Evolutionary conservation across 1,284 basidiomycete genomes (phyloP).

Genomic region (Paramarasmius palmivorus): DNA sequence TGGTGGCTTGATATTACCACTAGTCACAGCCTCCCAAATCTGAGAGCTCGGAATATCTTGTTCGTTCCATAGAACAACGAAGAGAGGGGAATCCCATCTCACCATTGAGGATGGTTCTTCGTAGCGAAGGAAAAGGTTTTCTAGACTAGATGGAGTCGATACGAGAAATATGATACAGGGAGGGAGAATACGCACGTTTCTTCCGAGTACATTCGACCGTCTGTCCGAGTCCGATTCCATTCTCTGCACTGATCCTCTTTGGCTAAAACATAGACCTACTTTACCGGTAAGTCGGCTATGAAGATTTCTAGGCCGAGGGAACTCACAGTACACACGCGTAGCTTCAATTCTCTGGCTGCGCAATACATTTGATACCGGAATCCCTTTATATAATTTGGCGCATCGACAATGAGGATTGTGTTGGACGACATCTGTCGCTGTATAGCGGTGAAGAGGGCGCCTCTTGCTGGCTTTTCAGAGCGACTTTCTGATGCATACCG

Average conservation of each 20-base stretch:
- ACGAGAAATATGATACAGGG: slow-evolving; percentile 7
- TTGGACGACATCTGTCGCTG: slow-evolving; percentile 74
- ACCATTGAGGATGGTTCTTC: slow-evolving; percentile 98
- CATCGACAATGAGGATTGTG: slow-evolving; percentile 87
- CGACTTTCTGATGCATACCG: slow-evolving; percentile 59
- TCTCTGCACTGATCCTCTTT: slow-evolving; percentile 75
- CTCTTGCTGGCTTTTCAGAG: slow-evolving; percentile 88
- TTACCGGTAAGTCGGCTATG: slow-evolving; percentile 17
- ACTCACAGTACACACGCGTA: slow-evolving; percentile 87
- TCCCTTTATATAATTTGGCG: slow-evolving; percentile 95
- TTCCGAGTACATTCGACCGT: slow-evolving; percentile 57
- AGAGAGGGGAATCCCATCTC: slow-evolving; percentile 95
- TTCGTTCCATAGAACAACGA: slow-evolving; percentile 82
- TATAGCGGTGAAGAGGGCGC: slow-evolving; percentile 83
- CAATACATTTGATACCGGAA: slow-evolving; percentile 99
- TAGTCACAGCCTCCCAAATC: slow-evolving; percentile 84
- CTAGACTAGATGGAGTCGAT: slow-evolving; percentile 54
- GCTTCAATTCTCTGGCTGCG: slow-evolving; percentile 85
- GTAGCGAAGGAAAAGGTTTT: slow-evolving; percentile 87
- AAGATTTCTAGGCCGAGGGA: neutral
- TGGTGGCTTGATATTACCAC: slow-evolving; percentile 81
- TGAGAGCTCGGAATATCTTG: slow-evolving; percentile 65
- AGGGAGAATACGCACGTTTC: slow-evolving; percentile 62
- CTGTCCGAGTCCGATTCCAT: slow-evolving; percentile 68
- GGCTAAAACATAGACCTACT: slow-evolving; percentile 76